Evolutionary conservation across 2,329 filamentous ascomycete genomes (phyloP), one percentile per base, ranked within the genome.

Genomic region (Moelleriella libera): DNA sequence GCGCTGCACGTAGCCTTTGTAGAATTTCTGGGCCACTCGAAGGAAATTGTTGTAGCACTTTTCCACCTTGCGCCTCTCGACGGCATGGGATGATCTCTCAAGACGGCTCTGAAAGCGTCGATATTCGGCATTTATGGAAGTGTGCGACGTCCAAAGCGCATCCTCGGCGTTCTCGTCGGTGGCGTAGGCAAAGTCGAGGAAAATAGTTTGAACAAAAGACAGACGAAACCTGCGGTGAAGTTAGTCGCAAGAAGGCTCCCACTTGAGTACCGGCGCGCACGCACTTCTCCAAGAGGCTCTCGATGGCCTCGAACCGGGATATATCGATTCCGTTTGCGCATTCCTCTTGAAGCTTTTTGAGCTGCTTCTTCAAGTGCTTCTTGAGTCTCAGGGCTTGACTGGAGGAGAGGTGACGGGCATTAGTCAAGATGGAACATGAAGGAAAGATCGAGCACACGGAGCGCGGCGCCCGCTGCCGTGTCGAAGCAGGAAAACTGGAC

Each of bases 21-120:
- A 97, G 63, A 94, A 96, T 57, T 80, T 80, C 64, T 92, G 86
- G 54, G 88, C 85, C 44, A 82, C 83, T 65, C 90, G 94, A 55
- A 97, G 79, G 62, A 94, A 97, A 54, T 80, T 78, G 49, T 83
- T 71, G 63, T 94, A 97, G 53, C 82, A 75, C 65, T 85, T 89
- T 61, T 86, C 83, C 45, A 90, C 70, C 64, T 88, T 92, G 52
- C 89, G 80, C 57, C 79, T 80, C 64, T 79, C 72, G 10, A 83
- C 78, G 5, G 70, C 69, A 50, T 76, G 69, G 47, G 71, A 71
- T 50, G 68, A 64, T 45, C 68, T 64, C 51, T 69, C 68, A 44
- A 79, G 68, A 54, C 73, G 74, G 54, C 72, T 70, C 52, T 90
- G 69, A 48, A 79, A 71, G 58, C 80, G 82, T 58, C 86, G 78